A percentile compares a stretch with the other conserved stretches of the same genome.
These are phyloP conservation scores for Piper longum DNA, from an alignment of 164 flowering plant genomes.

Conservation along the genomic window DNA sequence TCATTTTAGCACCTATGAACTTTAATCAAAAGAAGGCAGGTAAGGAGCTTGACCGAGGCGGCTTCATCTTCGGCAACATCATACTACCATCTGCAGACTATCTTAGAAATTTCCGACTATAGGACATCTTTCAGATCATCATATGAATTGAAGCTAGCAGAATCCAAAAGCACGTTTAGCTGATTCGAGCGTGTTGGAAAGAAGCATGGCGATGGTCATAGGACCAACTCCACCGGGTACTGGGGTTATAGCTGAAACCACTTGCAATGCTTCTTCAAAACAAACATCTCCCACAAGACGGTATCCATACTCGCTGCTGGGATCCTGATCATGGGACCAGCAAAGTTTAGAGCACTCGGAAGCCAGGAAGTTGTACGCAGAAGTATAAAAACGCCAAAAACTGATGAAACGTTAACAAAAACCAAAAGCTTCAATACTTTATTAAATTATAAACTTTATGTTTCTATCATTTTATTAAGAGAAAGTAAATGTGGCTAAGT, in stretches of 20 bases:
- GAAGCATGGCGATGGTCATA: slow-evolving; percentile 94
- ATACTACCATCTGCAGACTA: background rate
- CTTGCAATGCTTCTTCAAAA: slow-evolving; percentile 64
- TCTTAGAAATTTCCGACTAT: background rate
- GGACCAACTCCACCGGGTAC: slow-evolving; percentile 98
- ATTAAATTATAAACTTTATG: too few relatives aligned
- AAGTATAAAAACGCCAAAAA: too few relatives aligned
- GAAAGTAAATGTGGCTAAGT: too few relatives aligned
- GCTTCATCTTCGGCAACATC: too few relatives aligned
- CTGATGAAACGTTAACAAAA: too few relatives aligned
- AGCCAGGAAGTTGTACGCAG: too few relatives aligned
- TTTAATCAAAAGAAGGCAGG: too few relatives aligned
- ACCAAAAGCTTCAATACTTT: too few relatives aligned
- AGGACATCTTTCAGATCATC: too few relatives aligned
- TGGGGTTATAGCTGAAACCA: slow-evolving; percentile 74
- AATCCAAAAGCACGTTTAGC: slow-evolving; percentile 42
- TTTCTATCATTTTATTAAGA: too few relatives aligned
- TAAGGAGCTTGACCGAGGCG: too few relatives aligned
- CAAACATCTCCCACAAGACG: slow-evolving; percentile 70
- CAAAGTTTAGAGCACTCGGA: background rate
- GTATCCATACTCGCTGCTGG: slow-evolving; percentile 42
- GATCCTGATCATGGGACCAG: slow-evolving; percentile 33
- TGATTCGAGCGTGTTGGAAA: slow-evolving; percentile 63
- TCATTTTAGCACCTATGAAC: too few relatives aligned
- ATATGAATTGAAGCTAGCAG: background rate